Evolutionary conservation across 345 rosid species (phyloP).

Genomic region (Lagerstroemia speciosa): DNA sequence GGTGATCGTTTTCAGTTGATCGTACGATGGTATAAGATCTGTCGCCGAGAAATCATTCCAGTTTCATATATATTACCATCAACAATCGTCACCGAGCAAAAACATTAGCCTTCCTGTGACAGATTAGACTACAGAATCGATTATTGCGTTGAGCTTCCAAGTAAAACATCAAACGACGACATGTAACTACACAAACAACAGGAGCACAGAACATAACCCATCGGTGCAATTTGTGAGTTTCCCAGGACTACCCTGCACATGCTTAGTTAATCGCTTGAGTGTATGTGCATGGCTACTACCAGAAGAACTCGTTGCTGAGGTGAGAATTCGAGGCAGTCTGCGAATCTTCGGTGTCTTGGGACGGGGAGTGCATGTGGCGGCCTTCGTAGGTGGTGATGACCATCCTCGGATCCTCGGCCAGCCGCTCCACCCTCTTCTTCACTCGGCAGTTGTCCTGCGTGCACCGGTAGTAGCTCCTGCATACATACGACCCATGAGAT

Average conservation of each 20-base stretch:
- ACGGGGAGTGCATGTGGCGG: constrained; percentile 81
- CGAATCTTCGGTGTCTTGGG: constrained; percentile 59
- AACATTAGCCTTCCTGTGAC: neutral
- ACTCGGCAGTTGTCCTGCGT: constrained; percentile 90
- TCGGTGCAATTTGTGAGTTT: constrained; percentile 3
- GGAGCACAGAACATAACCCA: constrained; percentile 5
- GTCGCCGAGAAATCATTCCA: neutral
- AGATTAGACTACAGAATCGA: neutral
- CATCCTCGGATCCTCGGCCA: constrained; percentile 98
- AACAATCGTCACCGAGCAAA: neutral
- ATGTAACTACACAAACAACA: neutral
- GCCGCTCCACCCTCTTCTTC: constrained; percentile 93
- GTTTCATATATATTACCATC: neutral
- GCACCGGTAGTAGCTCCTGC: constrained; percentile 96
- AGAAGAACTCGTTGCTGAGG: constrained; percentile 51
- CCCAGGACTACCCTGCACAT: neutral
- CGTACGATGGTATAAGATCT: too few relatives aligned
- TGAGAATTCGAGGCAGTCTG: constrained; percentile 31
- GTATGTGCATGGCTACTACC: constrained; percentile 22
- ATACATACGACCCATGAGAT: neutral
- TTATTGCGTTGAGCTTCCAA: neutral
- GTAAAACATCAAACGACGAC: neutral
- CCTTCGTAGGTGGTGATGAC: constrained; percentile 98
- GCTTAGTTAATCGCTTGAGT: neutral
- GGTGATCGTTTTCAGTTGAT: too few relatives aligned